Evolutionary conservation across 2,329 filamentous ascomycete species (phyloP).

Genomic region (Lachnellula subtilissima): DNA sequence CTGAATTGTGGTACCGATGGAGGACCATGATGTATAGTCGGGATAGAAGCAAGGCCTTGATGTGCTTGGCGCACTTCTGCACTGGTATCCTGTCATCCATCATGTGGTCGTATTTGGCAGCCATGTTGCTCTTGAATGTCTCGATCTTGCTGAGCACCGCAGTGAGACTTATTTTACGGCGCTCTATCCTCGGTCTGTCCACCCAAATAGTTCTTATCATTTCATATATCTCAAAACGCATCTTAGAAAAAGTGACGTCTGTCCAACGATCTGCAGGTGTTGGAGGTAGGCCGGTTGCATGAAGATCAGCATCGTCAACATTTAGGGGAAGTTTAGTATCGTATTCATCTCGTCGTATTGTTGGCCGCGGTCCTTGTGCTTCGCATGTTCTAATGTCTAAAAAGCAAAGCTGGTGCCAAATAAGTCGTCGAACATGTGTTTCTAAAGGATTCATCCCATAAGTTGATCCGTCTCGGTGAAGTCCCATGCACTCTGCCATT

Average conservation of each 20-base stretch:
- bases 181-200: slow-evolving; percentile 62
- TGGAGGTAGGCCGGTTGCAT: slow-evolving; percentile 39
- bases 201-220: slow-evolving; percentile 67
- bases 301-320: slow-evolving; percentile 62
- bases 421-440: slow-evolving; percentile 63
- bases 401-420: slow-evolving; percentile 77
- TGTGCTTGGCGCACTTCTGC: slow-evolving; percentile 58
- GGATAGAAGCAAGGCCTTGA: slow-evolving; percentile 60
- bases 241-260: slow-evolving; percentile 60
- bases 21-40: slow-evolving; percentile 63
- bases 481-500: slow-evolving; percentile 71
- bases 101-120: slow-evolving; percentile 60
- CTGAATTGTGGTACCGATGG: slow-evolving; percentile 55
- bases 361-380: slow-evolving; percentile 65
- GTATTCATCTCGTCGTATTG: slow-evolving; percentile 69
- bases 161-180: slow-evolving; percentile 56
- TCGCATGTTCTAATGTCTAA: slow-evolving; percentile 72
- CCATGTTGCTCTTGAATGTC: slow-evolving; percentile 59
- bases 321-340: slow-evolving; percentile 70
- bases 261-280: slow-evolving; percentile 50
- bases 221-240: slow-evolving; percentile 69
- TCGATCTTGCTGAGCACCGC: slow-evolving; percentile 64
- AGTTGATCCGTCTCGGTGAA: slow-evolving; percentile 61
- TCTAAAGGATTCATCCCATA: slow-evolving; percentile 65
- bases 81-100: slow-evolving; percentile 55